Evolutionary conservation across 1,284 basidiomycete species (phyloP), one percentile per base, ranked within the genome.

Genomic region (Cryptococcus neoformans): DNA sequence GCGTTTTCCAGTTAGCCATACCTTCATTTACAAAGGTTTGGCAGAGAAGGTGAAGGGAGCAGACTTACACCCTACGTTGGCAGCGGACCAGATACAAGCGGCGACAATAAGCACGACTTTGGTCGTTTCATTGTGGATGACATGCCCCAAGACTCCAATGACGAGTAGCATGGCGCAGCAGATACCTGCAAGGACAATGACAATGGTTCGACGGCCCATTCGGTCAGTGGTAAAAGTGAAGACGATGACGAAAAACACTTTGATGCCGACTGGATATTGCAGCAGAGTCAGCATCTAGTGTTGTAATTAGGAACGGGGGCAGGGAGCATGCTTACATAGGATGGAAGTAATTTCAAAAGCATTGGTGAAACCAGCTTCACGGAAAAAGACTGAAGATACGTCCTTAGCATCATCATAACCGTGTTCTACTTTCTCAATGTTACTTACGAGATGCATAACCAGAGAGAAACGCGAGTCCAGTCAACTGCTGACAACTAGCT

Each of bases 271-370:
- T 59, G 38, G n/a, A n/a, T 14, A 41, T 8, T 11, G 21, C 28
- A 8, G 21, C 34, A 49, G 11, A 8, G 39, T 40, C 50, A 48
- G 16, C 40, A 7, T 8, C 16, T 14, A 36, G 39, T 2, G n/a
- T n/a, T n/a, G n/a, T n/a, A n/a, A n/a, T 11, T 17, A 37, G 21
- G 38, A 9, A 53, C n/a, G 39, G 28, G 28, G 7, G 37, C 34
- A 35, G 10, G 6, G 35, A 12, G 40, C 3, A 37, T 3, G 47
- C 50, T 37, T 34, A 59, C 57, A 59, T 9, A 63, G 36, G 52
- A 67, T 62, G 2, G 57, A 51, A 6, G 63, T 63, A 44, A 64
- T 58, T 12, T 55, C 54, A 46, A 65, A 64, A 5, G 66, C 52
- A 49, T 66, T 56, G 7, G 49, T 50, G 47, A 64, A 63, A 7